Base-by-base conservation (phyloP, 306 rosid species). In the Dalbergia cultrata region DNA sequence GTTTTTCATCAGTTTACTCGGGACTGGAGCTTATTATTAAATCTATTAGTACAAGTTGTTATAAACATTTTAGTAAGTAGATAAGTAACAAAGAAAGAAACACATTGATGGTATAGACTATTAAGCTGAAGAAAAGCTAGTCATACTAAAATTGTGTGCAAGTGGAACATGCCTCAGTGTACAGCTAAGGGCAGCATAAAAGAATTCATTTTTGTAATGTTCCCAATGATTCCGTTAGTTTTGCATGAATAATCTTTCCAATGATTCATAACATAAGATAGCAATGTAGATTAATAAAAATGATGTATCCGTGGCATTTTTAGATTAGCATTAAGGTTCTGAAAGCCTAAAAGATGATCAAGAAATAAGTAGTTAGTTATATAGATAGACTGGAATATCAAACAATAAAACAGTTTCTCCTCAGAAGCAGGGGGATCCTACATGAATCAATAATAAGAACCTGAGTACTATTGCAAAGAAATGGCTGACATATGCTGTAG, bases 371-470 rank as follows among this genome's bases (percentile, higher is more conserved):
- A 9, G 56, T 56, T 78, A 47, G 37, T 44, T 50, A 8, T n/a
- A 6, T 21, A 8, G 60, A 72, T 22, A 57, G 34, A 66, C 72
- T 61, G 31, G 50, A 47, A 57, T 81, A 7, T 31, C 14, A 57
- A 70, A 70, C 11, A 8, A 57, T 5, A 60, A 71, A 53, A 56
- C 14, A 49, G 47, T 37, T 78, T 52, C 37, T 47, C 43, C 11
- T 18, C 16, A 13, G 22, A 70, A 59, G 52, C 47, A 62, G 19
- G 7, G 44, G 35, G 82, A 80, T 75, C 71, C 16, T 12, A 79
- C 60, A 47, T 58, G 16, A 64, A 80, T 70, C 64, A 43, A 53
- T 76, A 37, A 26, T 16, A 76, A 39, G 61, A 73, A 63, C 50
- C 10, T 34, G 52, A 63, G 49, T 33, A 39, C 34, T 13, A 54